A percentile compares a stretch with the other conserved stretches of the same genome.
Conservation (phyloP, 2,329 filamentous ascomycete genomes). For the Piedraia hortae region DNA sequence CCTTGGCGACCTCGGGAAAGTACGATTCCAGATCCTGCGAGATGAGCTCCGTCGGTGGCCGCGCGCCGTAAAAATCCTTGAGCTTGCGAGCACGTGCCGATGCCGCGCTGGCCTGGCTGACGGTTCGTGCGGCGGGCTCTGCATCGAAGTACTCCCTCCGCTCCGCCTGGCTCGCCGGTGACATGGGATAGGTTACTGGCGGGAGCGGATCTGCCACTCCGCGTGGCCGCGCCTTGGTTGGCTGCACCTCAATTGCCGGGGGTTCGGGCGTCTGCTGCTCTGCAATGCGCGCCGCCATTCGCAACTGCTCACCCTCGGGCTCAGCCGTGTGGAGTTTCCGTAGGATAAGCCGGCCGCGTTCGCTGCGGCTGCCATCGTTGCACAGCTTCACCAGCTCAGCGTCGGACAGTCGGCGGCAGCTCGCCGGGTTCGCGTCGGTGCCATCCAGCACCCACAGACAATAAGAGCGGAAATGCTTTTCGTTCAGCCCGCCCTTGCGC, state of each 20-base stretch:
- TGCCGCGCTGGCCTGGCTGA: conserved; percentile 12
- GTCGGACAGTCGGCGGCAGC: conserved; percentile 62
- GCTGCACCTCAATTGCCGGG: conserved; percentile 31
- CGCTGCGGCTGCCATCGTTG: conserved; percentile 57
- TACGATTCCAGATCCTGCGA: conserved; percentile 89
- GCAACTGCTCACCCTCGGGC: conserved; percentile 63
- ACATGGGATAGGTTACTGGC: conserved; percentile 63
- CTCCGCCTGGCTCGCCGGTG: conserved; percentile 41
- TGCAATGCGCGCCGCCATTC: conserved; percentile 67
- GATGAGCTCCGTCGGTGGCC: conserved; percentile 90
- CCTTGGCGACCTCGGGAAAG: conserved; percentile 81
- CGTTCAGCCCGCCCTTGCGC: conserved; percentile 62
- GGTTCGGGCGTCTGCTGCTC: conserved; percentile 36
- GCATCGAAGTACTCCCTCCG: conserved; percentile 30
- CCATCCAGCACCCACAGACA: conserved; percentile 88
- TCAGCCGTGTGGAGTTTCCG: conserved; percentile 79
- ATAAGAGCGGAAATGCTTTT: conserved; percentile 81
- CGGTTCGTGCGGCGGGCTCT: conserved; percentile 6
- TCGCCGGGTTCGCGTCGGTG: conserved; percentile 50
- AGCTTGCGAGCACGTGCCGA: conserved; percentile 24
- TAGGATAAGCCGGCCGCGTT: conserved; percentile 72
- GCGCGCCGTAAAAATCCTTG: conserved; percentile 66
- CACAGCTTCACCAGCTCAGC: conserved; percentile 76
- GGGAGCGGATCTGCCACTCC: conserved; percentile 70
- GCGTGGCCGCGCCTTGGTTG: conserved; percentile 52